Percentiles rank a stretch among this genome's conserved stretches.
phyloP scores from a whole-genome alignment of 2,329 filamentous ascomycete species.

The Aspergillus fumigatus region DNA sequence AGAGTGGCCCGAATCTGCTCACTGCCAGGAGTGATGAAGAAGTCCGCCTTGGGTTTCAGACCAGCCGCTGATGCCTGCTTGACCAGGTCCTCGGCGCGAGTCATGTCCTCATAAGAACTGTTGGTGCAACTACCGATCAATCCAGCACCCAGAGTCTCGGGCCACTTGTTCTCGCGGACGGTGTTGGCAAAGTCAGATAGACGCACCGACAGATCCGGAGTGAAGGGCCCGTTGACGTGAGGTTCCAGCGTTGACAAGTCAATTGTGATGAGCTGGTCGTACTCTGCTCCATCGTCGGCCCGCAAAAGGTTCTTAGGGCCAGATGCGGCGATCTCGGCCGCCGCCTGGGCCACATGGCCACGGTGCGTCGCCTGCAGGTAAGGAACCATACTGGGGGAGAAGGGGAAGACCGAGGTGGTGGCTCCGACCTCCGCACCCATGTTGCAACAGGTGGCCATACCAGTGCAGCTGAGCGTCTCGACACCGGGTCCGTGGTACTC shows the following conservation, averaged over 20 bases:
- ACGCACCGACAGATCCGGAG: conserved; percentile 89
- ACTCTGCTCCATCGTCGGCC: conserved; percentile 76
- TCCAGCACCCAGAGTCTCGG: conserved; percentile 82
- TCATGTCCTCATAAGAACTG: conserved; percentile 99
- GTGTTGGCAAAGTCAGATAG: conserved; percentile 83
- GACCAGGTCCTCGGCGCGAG: conserved; percentile 84
- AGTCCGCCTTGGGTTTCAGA: conserved; percentile 80
- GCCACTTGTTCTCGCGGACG: conserved; percentile 83
- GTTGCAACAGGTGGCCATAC: conserved; percentile 88
- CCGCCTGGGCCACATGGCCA: conserved; percentile 63
- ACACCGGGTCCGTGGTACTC: conserved; percentile 93
- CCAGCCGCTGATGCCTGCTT: conserved; percentile 88
- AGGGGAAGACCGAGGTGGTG: conserved; percentile 95
- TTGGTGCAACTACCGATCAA: conserved; percentile 98
- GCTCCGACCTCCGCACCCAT: conserved; percentile 88
- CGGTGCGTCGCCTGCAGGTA: conserved; percentile 85
- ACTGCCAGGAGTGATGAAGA: conserved; percentile 94
- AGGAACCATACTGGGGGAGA: conserved; percentile 73
- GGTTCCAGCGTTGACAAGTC: conserved; percentile 87
- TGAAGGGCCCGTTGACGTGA: conserved; percentile 95
- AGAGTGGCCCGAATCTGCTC: conserved; percentile 96
- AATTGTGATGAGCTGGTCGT: conserved; percentile 87
- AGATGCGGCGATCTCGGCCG: conserved; percentile 57
- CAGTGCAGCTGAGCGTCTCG: conserved; percentile 81
- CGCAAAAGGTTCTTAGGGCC: conserved; percentile 62